phyloP scores from a whole-genome alignment of 768 basidiomycete species.

The Boletales sp. region DNA sequence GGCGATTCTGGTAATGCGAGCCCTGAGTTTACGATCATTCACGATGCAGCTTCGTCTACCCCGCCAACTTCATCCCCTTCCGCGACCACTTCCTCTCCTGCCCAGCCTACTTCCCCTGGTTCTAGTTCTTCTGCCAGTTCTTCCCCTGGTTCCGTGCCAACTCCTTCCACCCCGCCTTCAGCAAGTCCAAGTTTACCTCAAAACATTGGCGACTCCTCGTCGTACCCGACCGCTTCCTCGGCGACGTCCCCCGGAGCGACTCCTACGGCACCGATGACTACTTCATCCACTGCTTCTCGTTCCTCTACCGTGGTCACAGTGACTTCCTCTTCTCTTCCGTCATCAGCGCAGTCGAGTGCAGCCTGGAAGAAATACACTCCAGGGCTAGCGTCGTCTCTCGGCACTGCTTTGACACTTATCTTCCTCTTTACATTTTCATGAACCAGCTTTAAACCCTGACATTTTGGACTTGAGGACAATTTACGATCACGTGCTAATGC shows the following conservation, averaged over 20 bases:
- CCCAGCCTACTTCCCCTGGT: too few relatives aligned
- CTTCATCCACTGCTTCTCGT: background rate
- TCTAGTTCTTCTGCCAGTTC: too few relatives aligned
- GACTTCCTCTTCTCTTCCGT: conserved; percentile 1
- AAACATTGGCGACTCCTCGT: background rate
- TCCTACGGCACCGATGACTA: background rate
- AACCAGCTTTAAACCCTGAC: conserved; percentile 5
- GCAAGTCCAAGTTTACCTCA: background rate
- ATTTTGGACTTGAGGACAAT: conserved; percentile 9
- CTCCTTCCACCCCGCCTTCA: background rate
- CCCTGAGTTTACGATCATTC: conserved; percentile 41
- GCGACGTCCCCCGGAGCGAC: background rate
- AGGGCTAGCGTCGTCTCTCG: conserved; percentile 10
- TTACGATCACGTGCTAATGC: conserved; percentile 9
- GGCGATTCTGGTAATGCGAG: conserved; percentile 42
- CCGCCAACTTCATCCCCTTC: conserved; percentile 6
- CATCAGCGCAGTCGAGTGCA: conserved; percentile 17
- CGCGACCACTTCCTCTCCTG: background rate
- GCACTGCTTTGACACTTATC: conserved; percentile 13
- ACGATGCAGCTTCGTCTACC: conserved; percentile 51
- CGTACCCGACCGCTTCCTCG: background rate
- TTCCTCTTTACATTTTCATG: conserved; percentile 18
- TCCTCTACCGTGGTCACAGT: conserved; percentile 6
- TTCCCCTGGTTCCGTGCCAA: background rate
- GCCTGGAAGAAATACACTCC: conserved; percentile 25